A percentile compares a stretch with the other conserved stretches of the same genome.
These are phyloP conservation scores for Aquilaria sinensis DNA, from an alignment of 345 rosid species.

Conservation along the genomic window DNA sequence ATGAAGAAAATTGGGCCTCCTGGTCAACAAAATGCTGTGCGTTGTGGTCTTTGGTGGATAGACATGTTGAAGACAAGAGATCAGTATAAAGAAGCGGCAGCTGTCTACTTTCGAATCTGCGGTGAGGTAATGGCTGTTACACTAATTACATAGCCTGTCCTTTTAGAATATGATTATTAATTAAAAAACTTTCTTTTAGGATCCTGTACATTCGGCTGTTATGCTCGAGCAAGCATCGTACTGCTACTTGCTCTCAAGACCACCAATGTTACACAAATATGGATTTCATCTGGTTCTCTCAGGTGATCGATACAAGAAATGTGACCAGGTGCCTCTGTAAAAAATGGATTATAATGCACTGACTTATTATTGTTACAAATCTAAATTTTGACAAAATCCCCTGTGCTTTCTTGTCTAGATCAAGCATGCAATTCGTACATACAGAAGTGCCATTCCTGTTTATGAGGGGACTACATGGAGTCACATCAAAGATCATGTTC, in stretches of 20 bases:
- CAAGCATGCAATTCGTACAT: conserved; percentile 94
- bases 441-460: conserved; percentile 76
- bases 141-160: conserved; percentile 5
- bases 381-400: conserved; percentile 19
- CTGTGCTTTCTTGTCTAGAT: conserved; percentile 39
- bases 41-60: conserved; percentile 99
- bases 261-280: conserved; percentile 89
- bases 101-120: conserved; percentile 88
- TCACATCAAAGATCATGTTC: conserved; percentile 89
- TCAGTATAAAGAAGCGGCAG: conserved; percentile 87
- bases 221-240: conserved; percentile 99
- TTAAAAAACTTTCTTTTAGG: conserved; percentile 34
- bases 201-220: conserved; percentile 87
- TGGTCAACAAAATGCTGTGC: conserved; percentile 77
- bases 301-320: conserved; percentile 85
- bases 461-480: conserved; percentile 84
- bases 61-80: conserved; percentile 89
- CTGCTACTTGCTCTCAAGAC: conserved; percentile 85
- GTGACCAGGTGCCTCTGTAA: conserved; percentile 76
- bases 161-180: not conserved
- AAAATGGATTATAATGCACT: not conserved
- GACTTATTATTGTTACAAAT: too few relatives aligned
- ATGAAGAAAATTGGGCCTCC: conserved; percentile 69
- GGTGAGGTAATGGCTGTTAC: conserved; percentile 60
- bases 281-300: conserved; percentile 98